These are phyloP conservation scores for Suhomyces wounanorum DNA, from an alignment of 1,139 yeast genomes.

Conservation along the genomic window DNA sequence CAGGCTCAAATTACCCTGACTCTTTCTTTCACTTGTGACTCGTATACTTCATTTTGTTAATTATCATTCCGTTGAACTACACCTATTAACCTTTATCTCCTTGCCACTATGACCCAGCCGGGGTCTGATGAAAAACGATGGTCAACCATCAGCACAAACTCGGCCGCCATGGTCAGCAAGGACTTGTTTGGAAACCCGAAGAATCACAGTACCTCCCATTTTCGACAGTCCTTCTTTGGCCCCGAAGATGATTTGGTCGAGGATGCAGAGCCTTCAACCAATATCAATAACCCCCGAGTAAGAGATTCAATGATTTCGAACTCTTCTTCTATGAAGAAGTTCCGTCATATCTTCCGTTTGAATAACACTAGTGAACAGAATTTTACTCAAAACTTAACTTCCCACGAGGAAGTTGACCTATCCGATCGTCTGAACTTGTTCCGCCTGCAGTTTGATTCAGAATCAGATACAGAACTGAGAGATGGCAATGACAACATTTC, in stretches of 20 bases:
- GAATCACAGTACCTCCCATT: constrained; percentile 3
- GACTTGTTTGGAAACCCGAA: constrained; percentile 16
- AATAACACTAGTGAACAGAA: constrained; percentile 2
- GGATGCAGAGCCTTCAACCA: neutral
- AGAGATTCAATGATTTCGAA: constrained; percentile 15
- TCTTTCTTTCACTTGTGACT: neutral
- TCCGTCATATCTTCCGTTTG: constrained; percentile 17
- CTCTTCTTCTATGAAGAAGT: constrained; percentile 18
- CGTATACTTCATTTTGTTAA: neutral
- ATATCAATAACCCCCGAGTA: constrained; percentile 3
- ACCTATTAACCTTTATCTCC: neutral
- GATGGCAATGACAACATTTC: constrained; percentile 18
- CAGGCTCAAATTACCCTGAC: neutral
- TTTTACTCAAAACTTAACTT: neutral
- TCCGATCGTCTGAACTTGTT: constrained; percentile 15
- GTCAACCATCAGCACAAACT: constrained; percentile 16
- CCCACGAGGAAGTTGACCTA: constrained; percentile 12
- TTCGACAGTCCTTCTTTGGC: constrained; percentile 7
- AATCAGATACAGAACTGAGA: constrained; percentile 10
- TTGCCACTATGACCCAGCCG: constrained; percentile 13
- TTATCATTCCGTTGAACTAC: neutral
- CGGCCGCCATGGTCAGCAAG: constrained; percentile 15
- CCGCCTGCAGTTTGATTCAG: constrained; percentile 20
- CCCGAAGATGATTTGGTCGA: constrained; percentile 3
- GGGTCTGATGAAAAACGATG: constrained; percentile 15